Conservation (phyloP, 345 rosid genomes). For the Stellera chamaejasme region DNA sequence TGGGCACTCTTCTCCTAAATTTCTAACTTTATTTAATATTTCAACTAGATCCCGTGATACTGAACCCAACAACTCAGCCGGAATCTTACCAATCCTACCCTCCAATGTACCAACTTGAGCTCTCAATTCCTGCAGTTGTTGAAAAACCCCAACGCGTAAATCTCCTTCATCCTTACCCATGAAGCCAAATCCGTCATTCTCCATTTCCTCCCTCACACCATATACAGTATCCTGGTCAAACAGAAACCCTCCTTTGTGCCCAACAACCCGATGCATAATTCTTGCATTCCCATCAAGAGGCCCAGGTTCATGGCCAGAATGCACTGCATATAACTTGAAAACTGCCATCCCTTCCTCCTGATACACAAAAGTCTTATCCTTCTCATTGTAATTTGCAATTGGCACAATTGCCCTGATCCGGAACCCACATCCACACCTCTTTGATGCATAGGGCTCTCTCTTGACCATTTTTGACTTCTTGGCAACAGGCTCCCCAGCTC, state of each 20-base stretch:
- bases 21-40: slow-evolving; percentile 57
- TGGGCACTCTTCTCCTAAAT: slow-evolving; percentile 58
- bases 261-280: slow-evolving; percentile 95
- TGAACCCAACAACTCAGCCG: slow-evolving; percentile 46
- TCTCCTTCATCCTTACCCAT: slow-evolving; percentile 69
- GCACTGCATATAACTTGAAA: slow-evolving; percentile 90
- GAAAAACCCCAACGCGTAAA: slow-evolving; percentile 52
- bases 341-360: slow-evolving; percentile 94
- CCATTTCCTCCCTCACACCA: slow-evolving; percentile 82
- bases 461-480: slow-evolving; percentile 88
- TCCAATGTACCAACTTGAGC: slow-evolving; percentile 62
- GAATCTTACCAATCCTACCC: slow-evolving; percentile 60
- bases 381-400: slow-evolving; percentile 86
- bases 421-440: slow-evolving; percentile 96
- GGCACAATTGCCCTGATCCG: slow-evolving; percentile 97
- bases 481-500: slow-evolving; percentile 89
- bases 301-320: slow-evolving; percentile 98
- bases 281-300: slow-evolving; percentile 96
- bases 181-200: slow-evolving; percentile 54
- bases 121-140: slow-evolving; percentile 78
- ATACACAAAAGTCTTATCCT: slow-evolving; percentile 89
- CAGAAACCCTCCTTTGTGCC: slow-evolving; percentile 66
- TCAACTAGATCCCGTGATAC: slow-evolving; percentile 78
- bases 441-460: slow-evolving; percentile 96
- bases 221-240: slow-evolving; percentile 75